phyloP scores from a whole-genome alignment of 2,329 filamentous ascomycete genomes.

The Penicillium polonicum region DNA sequence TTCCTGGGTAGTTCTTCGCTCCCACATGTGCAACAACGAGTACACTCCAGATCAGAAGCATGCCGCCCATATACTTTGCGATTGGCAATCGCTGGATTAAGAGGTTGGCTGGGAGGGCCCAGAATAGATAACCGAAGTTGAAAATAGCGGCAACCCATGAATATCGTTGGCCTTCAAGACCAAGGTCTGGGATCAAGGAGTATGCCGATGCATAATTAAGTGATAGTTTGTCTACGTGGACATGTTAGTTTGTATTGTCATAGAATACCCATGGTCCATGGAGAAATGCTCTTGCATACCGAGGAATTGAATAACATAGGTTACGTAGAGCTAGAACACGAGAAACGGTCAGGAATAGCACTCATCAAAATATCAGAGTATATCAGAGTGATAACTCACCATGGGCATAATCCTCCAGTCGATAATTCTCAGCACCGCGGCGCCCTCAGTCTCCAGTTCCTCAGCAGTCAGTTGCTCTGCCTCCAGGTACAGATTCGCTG shows the following conservation, averaged over 20 bases:
- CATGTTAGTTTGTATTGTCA: not conserved
- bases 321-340: conserved; percentile 29
- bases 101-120: conserved; percentile 44
- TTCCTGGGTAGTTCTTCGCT: conserved; percentile 41
- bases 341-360: conserved; percentile 19
- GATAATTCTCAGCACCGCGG: conserved; percentile 44
- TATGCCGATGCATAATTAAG: conserved; percentile 44
- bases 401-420: conserved; percentile 51
- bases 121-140: conserved; percentile 47
- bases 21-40: conserved; percentile 42
- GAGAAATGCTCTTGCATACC: conserved; percentile 19
- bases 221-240: conserved; percentile 28
- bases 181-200: conserved; percentile 43
- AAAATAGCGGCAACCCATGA: conserved; percentile 48
- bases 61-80: conserved; percentile 43
- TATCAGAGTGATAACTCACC: conserved; percentile 25
- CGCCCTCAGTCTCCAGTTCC: conserved; percentile 46
- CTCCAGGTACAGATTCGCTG: conserved; percentile 47
- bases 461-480: conserved; percentile 44
- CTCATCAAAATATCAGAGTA: no score
- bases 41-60: conserved; percentile 45
- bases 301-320: conserved; percentile 51
- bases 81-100: conserved; percentile 45
- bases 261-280: no score
- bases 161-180: conserved; percentile 45